phyloP scores from a whole-genome alignment of 495 filamentous ascomycete species.

The Penicillium cataractarum region DNA sequence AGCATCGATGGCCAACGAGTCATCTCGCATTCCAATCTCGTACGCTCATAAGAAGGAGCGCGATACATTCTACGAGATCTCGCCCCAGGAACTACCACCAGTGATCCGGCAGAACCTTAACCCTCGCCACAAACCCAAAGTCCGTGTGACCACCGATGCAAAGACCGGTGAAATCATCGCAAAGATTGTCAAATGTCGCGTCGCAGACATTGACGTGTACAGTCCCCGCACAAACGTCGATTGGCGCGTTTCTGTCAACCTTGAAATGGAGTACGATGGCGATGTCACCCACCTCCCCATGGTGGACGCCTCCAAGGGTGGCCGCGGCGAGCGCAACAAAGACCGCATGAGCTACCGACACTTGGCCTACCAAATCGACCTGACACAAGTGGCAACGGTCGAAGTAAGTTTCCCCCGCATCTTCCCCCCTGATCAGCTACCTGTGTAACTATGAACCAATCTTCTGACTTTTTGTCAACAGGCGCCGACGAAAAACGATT shows the following conservation, averaged over 20 bases:
- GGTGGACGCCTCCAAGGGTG: constrained; percentile 36
- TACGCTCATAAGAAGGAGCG: constrained; percentile 80
- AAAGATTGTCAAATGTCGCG: constrained; percentile 84
- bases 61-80: constrained; percentile 81
- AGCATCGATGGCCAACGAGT: constrained; percentile 37
- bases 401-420: constrained; percentile 53
- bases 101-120: constrained; percentile 59
- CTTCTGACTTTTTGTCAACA: constrained; percentile 33
- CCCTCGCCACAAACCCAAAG: constrained; percentile 62
- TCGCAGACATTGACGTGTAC: constrained; percentile 82
- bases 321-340: constrained; percentile 69
- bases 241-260: constrained; percentile 85
- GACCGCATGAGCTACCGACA: constrained; percentile 89
- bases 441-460: constrained; percentile 11
- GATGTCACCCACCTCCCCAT: constrained; percentile 56
- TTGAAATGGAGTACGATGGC: constrained; percentile 86
- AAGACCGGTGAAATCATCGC: constrained; percentile 71
- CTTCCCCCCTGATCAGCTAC: neutral
- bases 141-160: constrained; percentile 78
- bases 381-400: constrained; percentile 78
- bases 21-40: constrained; percentile 66
- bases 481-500: constrained; percentile 53
- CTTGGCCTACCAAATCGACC: constrained; percentile 80
- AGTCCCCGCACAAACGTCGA: constrained; percentile 74
- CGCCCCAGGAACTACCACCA: constrained; percentile 57